These are phyloP conservation scores for Phalaenopsis aphrodite DNA, from an alignment of 106 monocot species.

Conservation along the genomic window DNA sequence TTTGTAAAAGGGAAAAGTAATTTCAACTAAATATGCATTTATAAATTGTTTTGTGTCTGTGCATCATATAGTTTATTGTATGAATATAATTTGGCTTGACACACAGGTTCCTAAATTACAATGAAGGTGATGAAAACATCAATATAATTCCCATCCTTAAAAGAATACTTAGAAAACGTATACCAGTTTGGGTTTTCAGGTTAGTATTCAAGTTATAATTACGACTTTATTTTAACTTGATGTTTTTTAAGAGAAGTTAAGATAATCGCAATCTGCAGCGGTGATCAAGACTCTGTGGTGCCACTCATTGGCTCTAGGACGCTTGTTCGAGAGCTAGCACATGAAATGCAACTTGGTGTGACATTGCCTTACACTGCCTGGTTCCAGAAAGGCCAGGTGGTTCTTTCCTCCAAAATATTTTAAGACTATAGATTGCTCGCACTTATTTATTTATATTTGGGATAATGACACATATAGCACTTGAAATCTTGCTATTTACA, in stretches of 20 bases:
- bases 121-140: constrained; percentile 38
- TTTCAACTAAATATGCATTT: too few relatives aligned
- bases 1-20: too few relatives aligned
- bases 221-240: not conserved
- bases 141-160: constrained; percentile 64
- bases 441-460: too few relatives aligned
- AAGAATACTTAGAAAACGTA: constrained; percentile 35
- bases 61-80: not conserved
- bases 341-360: constrained; percentile 38
- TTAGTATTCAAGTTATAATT: constrained; percentile 4
- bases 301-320: constrained; percentile 78
- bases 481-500: too few relatives aligned
- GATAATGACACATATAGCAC: too few relatives aligned
- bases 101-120: constrained; percentile 58
- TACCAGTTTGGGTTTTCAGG: constrained; percentile 83
- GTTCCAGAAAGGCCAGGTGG: constrained; percentile 89
- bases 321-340: constrained; percentile 71
- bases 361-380: constrained; percentile 74
- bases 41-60: not conserved
- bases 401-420: not conserved
- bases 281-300: constrained; percentile 95
- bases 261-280: constrained; percentile 36
- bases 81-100: not conserved
- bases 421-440: too few relatives aligned
- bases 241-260: not conserved